phyloP scores from a whole-genome alignment of 129 eudicot species.

The Lonicera japonica region DNA sequence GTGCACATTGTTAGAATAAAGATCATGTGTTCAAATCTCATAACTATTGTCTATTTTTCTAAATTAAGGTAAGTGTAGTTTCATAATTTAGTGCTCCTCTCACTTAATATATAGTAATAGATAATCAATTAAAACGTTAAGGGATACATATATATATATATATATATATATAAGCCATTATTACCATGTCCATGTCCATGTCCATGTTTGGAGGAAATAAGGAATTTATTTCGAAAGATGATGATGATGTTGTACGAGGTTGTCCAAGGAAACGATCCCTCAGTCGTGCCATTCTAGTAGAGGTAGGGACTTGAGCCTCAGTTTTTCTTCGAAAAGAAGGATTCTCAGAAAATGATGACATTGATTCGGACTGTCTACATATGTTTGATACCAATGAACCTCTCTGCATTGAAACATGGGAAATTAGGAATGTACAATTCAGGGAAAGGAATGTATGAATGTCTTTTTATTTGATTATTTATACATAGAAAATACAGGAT shows the following conservation, averaged over 20 bases:
- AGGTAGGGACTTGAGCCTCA: slow-evolving; percentile 37
- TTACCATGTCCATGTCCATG: slow-evolving; percentile 81
- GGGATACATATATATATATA: background rate
- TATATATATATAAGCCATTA: no score
- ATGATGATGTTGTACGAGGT: slow-evolving; percentile 40
- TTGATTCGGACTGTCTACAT: slow-evolving; percentile 28
- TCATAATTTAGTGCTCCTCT: no score
- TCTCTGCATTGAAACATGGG: slow-evolving; percentile 27
- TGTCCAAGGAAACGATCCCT: slow-evolving; percentile 73
- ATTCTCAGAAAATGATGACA: slow-evolving; percentile 31
- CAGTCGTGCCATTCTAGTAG: slow-evolving; percentile 43
- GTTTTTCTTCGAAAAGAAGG: slow-evolving; percentile 31
- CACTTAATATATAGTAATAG: no score
- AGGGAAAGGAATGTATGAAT: no score
- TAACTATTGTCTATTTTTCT: no score
- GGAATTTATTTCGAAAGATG: slow-evolving; percentile 22
- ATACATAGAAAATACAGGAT: no score
- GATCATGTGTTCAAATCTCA: no score
- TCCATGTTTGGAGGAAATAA: slow-evolving; percentile 77
- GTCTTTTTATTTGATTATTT: no score
- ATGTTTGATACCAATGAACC: slow-evolving; percentile 20
- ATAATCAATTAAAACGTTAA: background rate
- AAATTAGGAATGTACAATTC: no score
- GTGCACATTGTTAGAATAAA: no score
- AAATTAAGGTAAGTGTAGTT: no score